phyloP scores from a whole-genome alignment of 2,329 filamentous ascomycete species.

The Colletotrichum sojae region DNA sequence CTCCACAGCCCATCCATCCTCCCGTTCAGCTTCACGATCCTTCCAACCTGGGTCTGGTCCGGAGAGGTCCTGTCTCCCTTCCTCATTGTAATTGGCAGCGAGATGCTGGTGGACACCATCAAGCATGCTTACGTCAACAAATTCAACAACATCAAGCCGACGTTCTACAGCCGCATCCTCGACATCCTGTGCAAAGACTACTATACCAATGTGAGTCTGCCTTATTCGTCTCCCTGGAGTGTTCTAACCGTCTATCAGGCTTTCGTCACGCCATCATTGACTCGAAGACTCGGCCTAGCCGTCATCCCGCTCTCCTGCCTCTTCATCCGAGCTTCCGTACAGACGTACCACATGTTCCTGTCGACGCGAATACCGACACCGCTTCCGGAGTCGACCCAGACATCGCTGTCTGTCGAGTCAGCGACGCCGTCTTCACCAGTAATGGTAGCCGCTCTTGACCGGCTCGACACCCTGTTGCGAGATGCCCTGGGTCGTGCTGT shows the following conservation, averaged over 20 bases:
- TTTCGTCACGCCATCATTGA: slow-evolving; percentile 91
- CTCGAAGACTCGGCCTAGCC: slow-evolving; percentile 88
- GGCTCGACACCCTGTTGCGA: slow-evolving; percentile 83
- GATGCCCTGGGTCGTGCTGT: slow-evolving; percentile 82
- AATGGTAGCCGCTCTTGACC: slow-evolving; percentile 82
- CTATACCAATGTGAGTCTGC: slow-evolving; percentile 82
- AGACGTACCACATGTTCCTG: slow-evolving; percentile 98
- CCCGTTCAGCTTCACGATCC: slow-evolving; percentile 89
- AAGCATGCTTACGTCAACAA: slow-evolving; percentile 99
- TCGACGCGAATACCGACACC: slow-evolving; percentile 87
- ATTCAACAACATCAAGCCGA: slow-evolving; percentile 96
- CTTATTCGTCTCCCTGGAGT: background rate
- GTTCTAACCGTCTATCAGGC: slow-evolving; percentile 65
- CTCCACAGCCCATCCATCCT: slow-evolving; percentile 81
- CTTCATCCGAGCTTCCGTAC: slow-evolving; percentile 93
- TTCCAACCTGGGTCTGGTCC: slow-evolving; percentile 83
- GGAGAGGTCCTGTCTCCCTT: slow-evolving; percentile 95
- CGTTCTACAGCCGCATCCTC: slow-evolving; percentile 89
- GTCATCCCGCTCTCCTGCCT: slow-evolving; percentile 94
- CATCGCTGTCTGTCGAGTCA: slow-evolving; percentile 75
- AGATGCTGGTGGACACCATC: slow-evolving; percentile 96
- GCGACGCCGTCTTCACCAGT: slow-evolving; percentile 77
- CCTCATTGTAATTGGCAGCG: slow-evolving; percentile 91
- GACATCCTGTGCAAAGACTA: slow-evolving; percentile 98
- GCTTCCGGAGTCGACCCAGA: slow-evolving; percentile 74